phyloP scores from a whole-genome alignment of 1,284 basidiomycete genomes.

The Gastroboletus turbinatus region DNA sequence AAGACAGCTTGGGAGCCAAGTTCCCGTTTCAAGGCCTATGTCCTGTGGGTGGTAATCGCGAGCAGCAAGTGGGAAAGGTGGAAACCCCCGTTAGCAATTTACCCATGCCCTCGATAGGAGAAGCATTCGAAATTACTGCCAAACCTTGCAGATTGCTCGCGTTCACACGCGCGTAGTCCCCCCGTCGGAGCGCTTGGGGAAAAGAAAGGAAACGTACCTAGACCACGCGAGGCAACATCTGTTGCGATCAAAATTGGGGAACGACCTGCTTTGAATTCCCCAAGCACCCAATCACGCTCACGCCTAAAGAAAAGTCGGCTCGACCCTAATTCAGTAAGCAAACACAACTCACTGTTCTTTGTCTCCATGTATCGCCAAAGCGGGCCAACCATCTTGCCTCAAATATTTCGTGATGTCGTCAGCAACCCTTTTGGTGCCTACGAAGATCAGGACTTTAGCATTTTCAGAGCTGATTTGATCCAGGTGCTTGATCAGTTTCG shows the following conservation, averaged over 20 bases:
- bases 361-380: constrained; percentile 97
- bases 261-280: constrained; percentile 97
- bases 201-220: constrained; percentile 80
- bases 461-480: constrained; percentile 96
- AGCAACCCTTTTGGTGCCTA: constrained; percentile 95
- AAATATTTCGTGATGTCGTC: constrained; percentile 98
- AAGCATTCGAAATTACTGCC: constrained; percentile 27
- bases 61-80: constrained; percentile 24
- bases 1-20: constrained; percentile 18
- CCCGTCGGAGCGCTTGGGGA: constrained; percentile 32
- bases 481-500: constrained; percentile 95
- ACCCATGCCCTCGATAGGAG: constrained; percentile 22
- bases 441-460: constrained; percentile 98
- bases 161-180: constrained; percentile 29
- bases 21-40: constrained; percentile 25
- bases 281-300: constrained; percentile 98
- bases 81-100: constrained; percentile 24
- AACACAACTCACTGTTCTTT: constrained; percentile 80
- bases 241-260: constrained; percentile 98
- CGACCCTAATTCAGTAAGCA: constrained; percentile 9
- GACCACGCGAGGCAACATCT: constrained; percentile 97
- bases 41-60: constrained; percentile 31
- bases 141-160: constrained; percentile 32
- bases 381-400: constrained; percentile 97
- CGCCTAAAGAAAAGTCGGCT: constrained; percentile 55